Base-by-base conservation (phyloP, 116 monocot genomes). In the Trichopus zeylanicus region DNA sequence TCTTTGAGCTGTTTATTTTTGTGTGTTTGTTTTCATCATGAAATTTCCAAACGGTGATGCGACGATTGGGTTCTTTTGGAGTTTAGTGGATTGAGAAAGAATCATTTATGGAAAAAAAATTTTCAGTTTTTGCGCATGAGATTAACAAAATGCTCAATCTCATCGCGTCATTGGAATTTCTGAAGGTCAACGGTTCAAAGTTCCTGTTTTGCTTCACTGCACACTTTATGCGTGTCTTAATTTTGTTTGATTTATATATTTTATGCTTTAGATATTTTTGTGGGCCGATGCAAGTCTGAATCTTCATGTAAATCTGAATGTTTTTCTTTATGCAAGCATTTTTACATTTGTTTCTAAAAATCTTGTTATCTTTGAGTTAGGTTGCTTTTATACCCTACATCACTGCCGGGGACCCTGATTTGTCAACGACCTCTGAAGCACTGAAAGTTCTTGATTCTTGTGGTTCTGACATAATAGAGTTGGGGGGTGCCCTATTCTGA, bases 361-460 rank as follows among this genome's bases (percentile, higher is more conserved):
- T 7, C n/a, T n/a, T 27, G 26, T 7, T 55, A 23, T 12, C 23
- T 29, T 29, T 24, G 30, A 6, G 9, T 57, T 33, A 76, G 70
- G 76, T 77, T 48, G 78, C 65, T 10, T 66, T 79, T 23, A 79
- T 79, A 18, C 73, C 78, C 13, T 79, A 79, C 31, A 61, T 79
- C 11, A 79, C 78, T 21, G 78, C 70, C 30, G 80, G 80, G 29
- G 80, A 80, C 56, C 80, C 80, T 19, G 74, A 80, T 62, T 38
- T 80, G 6, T 33, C 53, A 0, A 74, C 74, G 8, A 80, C 80
- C 3, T 15, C 67, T 27, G 46, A 67, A 28, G 74, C 70, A 48
- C 31, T 80, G 47, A 66, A 59, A 26, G 8, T 80, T 18, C 67
- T 80, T 1, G 63, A 63, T 34, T 53, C 46, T 6, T 80, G 67